Evolutionary conservation across 1,139 yeast species (phyloP).

Genomic region (Saccharomyces hybrid): DNA sequence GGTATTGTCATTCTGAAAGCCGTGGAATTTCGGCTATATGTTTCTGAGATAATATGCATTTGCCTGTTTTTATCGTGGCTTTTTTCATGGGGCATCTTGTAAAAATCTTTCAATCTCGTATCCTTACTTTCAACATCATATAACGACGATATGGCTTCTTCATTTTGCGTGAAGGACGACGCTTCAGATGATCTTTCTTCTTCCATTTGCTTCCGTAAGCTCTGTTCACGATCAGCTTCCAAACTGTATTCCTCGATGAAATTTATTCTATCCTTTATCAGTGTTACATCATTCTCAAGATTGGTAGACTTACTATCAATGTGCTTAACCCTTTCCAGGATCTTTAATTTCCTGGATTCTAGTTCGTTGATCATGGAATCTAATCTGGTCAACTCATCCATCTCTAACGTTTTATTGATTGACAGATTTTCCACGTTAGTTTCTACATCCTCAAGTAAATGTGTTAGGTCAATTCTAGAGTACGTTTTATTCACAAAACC

Average conservation of each 20-base stretch:
- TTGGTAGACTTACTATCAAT: not conserved
- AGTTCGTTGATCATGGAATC: not conserved
- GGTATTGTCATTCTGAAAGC: slow-evolving; percentile 12
- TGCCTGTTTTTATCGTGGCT: slow-evolving; percentile 2
- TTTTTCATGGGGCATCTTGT: not conserved
- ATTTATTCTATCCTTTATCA: slow-evolving; percentile 1
- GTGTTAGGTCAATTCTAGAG: not conserved
- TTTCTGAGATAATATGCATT: slow-evolving; percentile 18
- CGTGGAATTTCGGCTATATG: slow-evolving; percentile 32
- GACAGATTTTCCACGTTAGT: not conserved
- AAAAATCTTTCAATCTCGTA: not conserved
- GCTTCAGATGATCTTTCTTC: not conserved
- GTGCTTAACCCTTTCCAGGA: not conserved
- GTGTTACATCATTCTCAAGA: not conserved
- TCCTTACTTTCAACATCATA: not conserved
- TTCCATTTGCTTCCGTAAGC: not conserved
- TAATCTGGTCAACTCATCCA: not conserved
- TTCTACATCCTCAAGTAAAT: not conserved
- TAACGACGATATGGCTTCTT: not conserved
- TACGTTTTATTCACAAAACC: not conserved
- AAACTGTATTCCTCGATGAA: not conserved
- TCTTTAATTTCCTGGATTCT: not conserved
- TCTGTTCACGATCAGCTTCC: not conserved
- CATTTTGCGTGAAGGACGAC: not conserved
- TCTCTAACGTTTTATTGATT: not conserved